Percentiles rank a stretch among this genome's conserved stretches.
These are phyloP conservation scores for Lojkania enalia DNA, from an alignment of 2,329 filamentous ascomycete genomes.

Conservation along the genomic window DNA sequence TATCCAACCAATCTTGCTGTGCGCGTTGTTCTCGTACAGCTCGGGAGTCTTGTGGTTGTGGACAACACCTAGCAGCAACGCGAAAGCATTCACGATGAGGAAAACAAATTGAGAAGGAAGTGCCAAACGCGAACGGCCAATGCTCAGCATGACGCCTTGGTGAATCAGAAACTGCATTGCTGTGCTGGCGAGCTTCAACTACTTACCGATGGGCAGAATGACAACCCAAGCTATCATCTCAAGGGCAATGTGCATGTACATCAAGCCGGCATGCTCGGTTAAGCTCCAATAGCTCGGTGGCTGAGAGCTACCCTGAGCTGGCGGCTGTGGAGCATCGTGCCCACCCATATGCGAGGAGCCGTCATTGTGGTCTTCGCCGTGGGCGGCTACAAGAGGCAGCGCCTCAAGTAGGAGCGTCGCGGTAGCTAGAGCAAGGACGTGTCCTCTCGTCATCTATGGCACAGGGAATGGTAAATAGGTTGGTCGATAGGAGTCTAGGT, in stretches of 20 bases:
- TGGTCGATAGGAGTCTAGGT: neutral
- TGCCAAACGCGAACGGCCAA: slow-evolving; percentile 75
- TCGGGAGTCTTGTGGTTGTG: slow-evolving; percentile 85
- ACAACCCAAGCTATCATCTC: slow-evolving; percentile 76
- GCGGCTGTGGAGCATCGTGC: slow-evolving; percentile 19
- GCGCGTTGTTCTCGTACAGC: slow-evolving; percentile 83
- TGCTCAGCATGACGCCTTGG: slow-evolving; percentile 80
- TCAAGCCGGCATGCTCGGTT: slow-evolving; percentile 56
- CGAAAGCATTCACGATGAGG: slow-evolving; percentile 47
- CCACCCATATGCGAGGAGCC: slow-evolving; percentile 22
- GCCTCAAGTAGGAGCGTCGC: slow-evolving; percentile 47
- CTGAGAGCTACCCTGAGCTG: slow-evolving; percentile 17
- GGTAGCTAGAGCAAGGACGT: slow-evolving; percentile 26
- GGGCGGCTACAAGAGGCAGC: slow-evolving; percentile 46
- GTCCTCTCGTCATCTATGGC: slow-evolving; percentile 33
- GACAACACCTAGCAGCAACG: slow-evolving; percentile 45
- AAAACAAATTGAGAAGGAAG: slow-evolving; percentile 67
- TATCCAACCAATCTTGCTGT: slow-evolving; percentile 86
- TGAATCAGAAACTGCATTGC: slow-evolving; percentile 21
- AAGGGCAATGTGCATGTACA: slow-evolving; percentile 70
- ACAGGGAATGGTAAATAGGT: slow-evolving; percentile 2
- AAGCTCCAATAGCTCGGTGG: slow-evolving; percentile 64
- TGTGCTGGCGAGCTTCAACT: slow-evolving; percentile 2
- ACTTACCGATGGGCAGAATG: slow-evolving; percentile 71
- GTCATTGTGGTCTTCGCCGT: slow-evolving; percentile 41